Percentiles rank a stretch among this genome's conserved stretches.
phyloP scores from a whole-genome alignment of 2,329 filamentous ascomycete genomes.

The Claviceps sp. region DNA sequence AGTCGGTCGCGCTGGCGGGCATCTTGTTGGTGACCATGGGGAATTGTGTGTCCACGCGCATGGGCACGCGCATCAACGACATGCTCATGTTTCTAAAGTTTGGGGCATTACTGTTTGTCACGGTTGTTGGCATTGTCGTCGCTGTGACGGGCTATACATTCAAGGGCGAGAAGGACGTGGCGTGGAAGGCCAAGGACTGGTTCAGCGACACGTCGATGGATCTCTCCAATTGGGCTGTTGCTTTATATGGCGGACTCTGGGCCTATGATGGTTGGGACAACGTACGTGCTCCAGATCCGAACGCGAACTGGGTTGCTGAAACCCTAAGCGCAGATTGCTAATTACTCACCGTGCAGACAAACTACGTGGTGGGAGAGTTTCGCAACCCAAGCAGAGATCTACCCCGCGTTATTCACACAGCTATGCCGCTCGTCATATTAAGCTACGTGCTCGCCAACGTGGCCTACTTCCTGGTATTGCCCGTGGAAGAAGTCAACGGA shows the following conservation, averaged over 20 bases:
- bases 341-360: slow-evolving; percentile 48
- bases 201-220: slow-evolving; percentile 75
- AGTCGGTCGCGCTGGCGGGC: slow-evolving; percentile 68
- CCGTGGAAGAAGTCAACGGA: slow-evolving; percentile 63
- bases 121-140: slow-evolving; percentile 78
- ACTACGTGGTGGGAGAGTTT: slow-evolving; percentile 96
- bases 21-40: slow-evolving; percentile 65
- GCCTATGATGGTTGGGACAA: slow-evolving; percentile 99
- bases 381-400: slow-evolving; percentile 81
- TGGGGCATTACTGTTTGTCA: slow-evolving; percentile 73
- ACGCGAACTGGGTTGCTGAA: no score
- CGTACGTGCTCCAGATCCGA: slow-evolving; percentile 36
- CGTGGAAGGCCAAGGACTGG: slow-evolving; percentile 83
- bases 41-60: slow-evolving; percentile 81
- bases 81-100: slow-evolving; percentile 97
- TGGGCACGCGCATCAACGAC: slow-evolving; percentile 80
- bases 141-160: slow-evolving; percentile 73
- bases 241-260: slow-evolving; percentile 91
- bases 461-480: slow-evolving; percentile 88
- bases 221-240: slow-evolving; percentile 80
- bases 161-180: slow-evolving; percentile 58
- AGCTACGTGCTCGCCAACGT: slow-evolving; percentile 86
- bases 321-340: not conserved
- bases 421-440: slow-evolving; percentile 85
- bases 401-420: slow-evolving; percentile 88